These are phyloP conservation scores for Fusarium pininemorale DNA, from an alignment of 2,329 filamentous ascomycete species.

Conservation along the genomic window DNA sequence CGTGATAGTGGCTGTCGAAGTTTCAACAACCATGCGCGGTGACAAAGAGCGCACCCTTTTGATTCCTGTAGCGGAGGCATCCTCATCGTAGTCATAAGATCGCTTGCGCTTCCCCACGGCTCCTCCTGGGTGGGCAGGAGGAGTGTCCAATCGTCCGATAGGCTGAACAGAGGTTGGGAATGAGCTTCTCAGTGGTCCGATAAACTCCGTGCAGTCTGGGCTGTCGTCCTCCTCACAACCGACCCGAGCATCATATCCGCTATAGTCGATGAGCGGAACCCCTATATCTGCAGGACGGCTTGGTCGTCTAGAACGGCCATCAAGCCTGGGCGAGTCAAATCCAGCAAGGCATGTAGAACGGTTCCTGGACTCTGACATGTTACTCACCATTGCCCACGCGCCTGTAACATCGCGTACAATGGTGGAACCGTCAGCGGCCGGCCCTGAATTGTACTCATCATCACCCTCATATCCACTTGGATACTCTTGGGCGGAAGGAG, in stretches of 20 bases:
- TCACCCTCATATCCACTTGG: not conserved
- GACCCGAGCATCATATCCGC: not conserved
- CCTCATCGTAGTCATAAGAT: conserved; percentile 3
- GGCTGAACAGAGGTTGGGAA: not conserved
- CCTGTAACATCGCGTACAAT: not conserved
- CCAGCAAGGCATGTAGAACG: not conserved
- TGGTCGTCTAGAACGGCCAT: not conserved
- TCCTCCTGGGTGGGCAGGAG: not conserved
- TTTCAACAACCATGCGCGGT: too few relatives aligned
- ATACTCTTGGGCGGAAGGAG: not conserved
- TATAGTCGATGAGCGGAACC: not conserved
- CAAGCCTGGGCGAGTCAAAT: not conserved
- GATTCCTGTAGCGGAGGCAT: not conserved
- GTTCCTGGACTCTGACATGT: not conserved
- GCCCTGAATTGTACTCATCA: not conserved
- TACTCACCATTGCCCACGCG: not conserved
- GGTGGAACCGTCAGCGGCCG: not conserved
- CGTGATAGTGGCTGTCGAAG: not conserved
- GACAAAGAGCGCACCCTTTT: conserved; percentile 4
- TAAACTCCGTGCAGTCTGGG: not conserved
- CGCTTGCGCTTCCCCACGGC: not conserved
- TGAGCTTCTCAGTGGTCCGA: not conserved
- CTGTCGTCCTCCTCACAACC: not conserved
- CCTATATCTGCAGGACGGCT: not conserved
- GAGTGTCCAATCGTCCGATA: not conserved